Percentiles rank a stretch among this genome's conserved stretches.
These are phyloP conservation scores for Phlegmacium glaucopus DNA, from an alignment of 768 basidiomycete genomes.

Conservation along the genomic window DNA sequence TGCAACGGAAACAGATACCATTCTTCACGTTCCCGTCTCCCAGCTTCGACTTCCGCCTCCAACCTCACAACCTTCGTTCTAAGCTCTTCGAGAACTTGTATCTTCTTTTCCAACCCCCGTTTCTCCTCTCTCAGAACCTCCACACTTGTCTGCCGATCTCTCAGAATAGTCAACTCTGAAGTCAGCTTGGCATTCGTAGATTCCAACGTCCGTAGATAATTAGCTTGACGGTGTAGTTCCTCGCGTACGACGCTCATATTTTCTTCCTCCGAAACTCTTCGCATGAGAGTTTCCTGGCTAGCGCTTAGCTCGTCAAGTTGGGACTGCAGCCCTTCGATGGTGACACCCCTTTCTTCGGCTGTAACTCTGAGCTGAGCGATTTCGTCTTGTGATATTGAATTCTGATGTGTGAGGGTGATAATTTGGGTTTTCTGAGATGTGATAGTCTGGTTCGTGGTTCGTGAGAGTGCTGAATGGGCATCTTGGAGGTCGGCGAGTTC, in stretches of 20 bases:
- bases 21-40: conserved; percentile 50
- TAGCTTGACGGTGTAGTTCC: conserved; percentile 64
- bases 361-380: conserved; percentile 37
- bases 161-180: conserved; percentile 49
- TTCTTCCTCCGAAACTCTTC: conserved; percentile 39
- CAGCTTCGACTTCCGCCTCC: conserved; percentile 66
- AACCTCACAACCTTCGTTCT: conserved; percentile 51
- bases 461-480: conserved; percentile 43
- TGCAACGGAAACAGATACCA: conserved; percentile 37
- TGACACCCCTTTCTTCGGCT: conserved; percentile 37
- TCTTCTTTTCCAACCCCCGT: conserved; percentile 52
- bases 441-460: conserved; percentile 45
- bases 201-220: conserved; percentile 60
- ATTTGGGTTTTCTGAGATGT: conserved; percentile 51
- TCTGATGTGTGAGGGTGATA: conserved; percentile 43
- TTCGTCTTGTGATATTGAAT: conserved; percentile 45
- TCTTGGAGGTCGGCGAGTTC: conserved; percentile 63
- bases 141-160: conserved; percentile 54
- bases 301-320: conserved; percentile 43
- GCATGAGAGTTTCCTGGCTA: conserved; percentile 26
- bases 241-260: conserved; percentile 63
- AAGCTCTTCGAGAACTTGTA: conserved; percentile 48
- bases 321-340: conserved; percentile 42
- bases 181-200: conserved; percentile 51
- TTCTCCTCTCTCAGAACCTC: conserved; percentile 79